Evolutionary conservation across 768 basidiomycete genomes (phyloP).

Genomic region (Russula sp.): DNA sequence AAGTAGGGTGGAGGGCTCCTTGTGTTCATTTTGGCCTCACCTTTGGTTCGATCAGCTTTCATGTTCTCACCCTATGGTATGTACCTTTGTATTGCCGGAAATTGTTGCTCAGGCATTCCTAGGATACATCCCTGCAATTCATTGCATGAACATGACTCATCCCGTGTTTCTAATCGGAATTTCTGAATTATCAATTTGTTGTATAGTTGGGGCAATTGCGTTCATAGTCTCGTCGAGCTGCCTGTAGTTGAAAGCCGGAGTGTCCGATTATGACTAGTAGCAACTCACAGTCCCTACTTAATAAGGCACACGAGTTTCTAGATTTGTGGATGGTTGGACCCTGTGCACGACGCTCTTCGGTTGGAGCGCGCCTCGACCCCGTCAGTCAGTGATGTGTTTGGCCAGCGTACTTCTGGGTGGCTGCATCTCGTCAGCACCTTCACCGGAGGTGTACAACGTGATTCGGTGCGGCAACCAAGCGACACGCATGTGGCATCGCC

Average conservation of each 20-base stretch:
- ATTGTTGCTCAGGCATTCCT: not conserved
- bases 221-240: not conserved
- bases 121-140: slow-evolving; percentile 33
- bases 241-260: not conserved
- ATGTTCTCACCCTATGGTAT: slow-evolving; percentile 66
- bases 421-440: not conserved
- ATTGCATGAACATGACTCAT: slow-evolving; percentile 26
- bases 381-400: too few species aligned
- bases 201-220: not conserved
- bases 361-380: not conserved
- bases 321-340: not conserved
- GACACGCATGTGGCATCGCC: too few species aligned
- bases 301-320: not conserved
- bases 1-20: not conserved
- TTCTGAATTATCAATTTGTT: not conserved
- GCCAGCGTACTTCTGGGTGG: too few species aligned
- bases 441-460: too few species aligned
- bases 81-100: slow-evolving; percentile 13
- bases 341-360: not conserved
- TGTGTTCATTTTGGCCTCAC: not conserved
- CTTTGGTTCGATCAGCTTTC: slow-evolving; percentile 38
- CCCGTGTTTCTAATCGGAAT: not conserved
- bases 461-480: too few species aligned
- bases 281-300: not conserved
- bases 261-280: not conserved